These are phyloP conservation scores for Cladosporium austrohemisphaericum DNA, from an alignment of 2,329 filamentous ascomycete species.

Conservation along the genomic window DNA sequence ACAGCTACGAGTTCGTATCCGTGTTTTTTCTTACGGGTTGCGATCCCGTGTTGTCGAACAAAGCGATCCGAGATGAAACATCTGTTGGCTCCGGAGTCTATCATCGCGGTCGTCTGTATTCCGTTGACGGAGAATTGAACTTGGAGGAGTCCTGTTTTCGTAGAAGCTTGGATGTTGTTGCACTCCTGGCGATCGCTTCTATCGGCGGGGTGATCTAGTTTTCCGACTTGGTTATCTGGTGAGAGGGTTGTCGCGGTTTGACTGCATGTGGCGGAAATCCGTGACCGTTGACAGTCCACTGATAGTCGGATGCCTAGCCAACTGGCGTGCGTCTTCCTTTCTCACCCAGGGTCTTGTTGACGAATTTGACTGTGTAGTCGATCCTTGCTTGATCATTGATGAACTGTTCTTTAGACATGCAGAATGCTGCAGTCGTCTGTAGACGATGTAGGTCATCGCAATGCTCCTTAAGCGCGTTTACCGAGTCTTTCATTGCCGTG, in stretches of 20 bases:
- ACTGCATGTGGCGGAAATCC: too few relatives aligned
- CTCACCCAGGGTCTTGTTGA: too few relatives aligned
- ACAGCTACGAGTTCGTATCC: conserved; percentile 17
- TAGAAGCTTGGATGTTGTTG: conserved; percentile 6
- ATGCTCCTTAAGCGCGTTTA: not conserved
- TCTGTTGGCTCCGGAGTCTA: conserved; percentile 18
- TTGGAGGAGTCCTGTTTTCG: conserved; percentile 5
- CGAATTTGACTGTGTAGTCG: too few relatives aligned
- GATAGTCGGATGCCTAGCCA: too few relatives aligned
- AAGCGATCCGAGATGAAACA: conserved; percentile 15
- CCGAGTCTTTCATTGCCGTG: conserved; percentile 4
- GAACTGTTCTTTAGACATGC: too few relatives aligned
- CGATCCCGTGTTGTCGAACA: conserved; percentile 12
- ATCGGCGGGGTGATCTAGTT: conserved; percentile 11
- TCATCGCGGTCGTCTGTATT: conserved; percentile 9
- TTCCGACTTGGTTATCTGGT: conserved; percentile 3
- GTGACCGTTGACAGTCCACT: too few relatives aligned
- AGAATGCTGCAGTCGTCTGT: too few relatives aligned
- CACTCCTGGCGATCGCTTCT: conserved; percentile 11
- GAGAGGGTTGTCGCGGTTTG: not conserved
- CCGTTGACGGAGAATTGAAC: conserved; percentile 12
- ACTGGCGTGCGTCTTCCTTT: too few relatives aligned
- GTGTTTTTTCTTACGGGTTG: conserved; percentile 16
- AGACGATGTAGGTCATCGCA: conserved; percentile 3
- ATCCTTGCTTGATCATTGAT: too few relatives aligned